A percentile compares a stretch with the other conserved stretches of the same genome.
Evolutionary conservation across 345 rosid genomes (phyloP).

Genomic region (Gossypium bickii): DNA sequence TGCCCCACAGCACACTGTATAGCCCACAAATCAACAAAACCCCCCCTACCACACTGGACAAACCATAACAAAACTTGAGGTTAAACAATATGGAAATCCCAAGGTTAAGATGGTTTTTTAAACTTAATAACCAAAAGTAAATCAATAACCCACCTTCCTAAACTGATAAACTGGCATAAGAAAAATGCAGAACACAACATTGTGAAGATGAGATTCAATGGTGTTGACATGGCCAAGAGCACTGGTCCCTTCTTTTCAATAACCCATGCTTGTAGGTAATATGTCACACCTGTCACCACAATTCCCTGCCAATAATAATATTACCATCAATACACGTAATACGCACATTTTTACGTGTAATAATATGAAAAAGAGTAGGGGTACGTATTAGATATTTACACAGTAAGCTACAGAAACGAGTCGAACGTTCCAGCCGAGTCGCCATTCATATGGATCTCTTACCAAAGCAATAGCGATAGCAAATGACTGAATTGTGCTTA

Average conservation of each 20-base stretch:
- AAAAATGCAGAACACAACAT: slow-evolving; percentile 54
- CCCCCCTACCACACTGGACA: slow-evolving; percentile 66
- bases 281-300: slow-evolving; percentile 79
- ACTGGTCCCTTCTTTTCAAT: slow-evolving; percentile 92
- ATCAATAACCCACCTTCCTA: slow-evolving; percentile 57
- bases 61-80: slow-evolving; percentile 7
- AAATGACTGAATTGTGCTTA: slow-evolving; percentile 73
- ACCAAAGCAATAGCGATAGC: slow-evolving; percentile 68
- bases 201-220: slow-evolving; percentile 64
- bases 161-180: slow-evolving; percentile 51
- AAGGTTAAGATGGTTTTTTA: background rate
- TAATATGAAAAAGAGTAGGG: background rate
- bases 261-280: slow-evolving; percentile 86
- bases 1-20: slow-evolving; percentile 83
- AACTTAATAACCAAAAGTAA: background rate
- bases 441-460: slow-evolving; percentile 72
- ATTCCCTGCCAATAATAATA: slow-evolving; percentile 49
- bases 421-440: slow-evolving; percentile 71
- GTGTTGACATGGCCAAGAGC: slow-evolving; percentile 84
- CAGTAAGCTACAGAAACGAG: slow-evolving; percentile 78
- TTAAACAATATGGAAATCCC: background rate
- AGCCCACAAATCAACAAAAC: slow-evolving; percentile 67
- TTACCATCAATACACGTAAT: background rate
- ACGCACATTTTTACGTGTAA: background rate
- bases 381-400: slow-evolving; percentile 32